Percentiles rank a stretch among this genome's conserved stretches.
These are phyloP conservation scores for Asterella californica DNA, from an alignment of 225 moss, liverwort and hornwort species.

Conservation along the genomic window DNA sequence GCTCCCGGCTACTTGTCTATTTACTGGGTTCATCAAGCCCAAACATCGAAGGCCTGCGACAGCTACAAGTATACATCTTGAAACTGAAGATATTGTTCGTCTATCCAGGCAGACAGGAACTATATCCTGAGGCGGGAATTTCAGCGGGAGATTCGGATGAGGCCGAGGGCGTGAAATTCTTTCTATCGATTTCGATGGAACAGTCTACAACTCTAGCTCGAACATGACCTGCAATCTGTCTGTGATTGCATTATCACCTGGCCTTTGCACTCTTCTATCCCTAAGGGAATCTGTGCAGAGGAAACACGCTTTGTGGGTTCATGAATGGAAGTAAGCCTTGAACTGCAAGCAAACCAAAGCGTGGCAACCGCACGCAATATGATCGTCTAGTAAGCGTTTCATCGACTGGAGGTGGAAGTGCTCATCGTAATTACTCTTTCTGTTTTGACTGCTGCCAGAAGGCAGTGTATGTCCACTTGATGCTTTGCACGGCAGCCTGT, in stretches of 20 bases:
- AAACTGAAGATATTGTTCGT: background rate
- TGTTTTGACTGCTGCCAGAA: constrained; percentile 62
- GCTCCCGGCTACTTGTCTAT: background rate
- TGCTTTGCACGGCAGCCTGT: constrained; percentile 75
- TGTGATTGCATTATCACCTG: too few species aligned
- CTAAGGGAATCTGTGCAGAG: too few species aligned
- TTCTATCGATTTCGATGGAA: too few species aligned
- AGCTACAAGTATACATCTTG: background rate
- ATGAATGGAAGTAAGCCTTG: background rate
- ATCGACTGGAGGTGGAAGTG: background rate
- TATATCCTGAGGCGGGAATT: too few species aligned
- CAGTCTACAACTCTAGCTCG: too few species aligned
- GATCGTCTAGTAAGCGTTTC: too few species aligned
- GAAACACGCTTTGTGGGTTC: too few species aligned
- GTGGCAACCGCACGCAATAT: background rate
- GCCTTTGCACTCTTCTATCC: too few species aligned
- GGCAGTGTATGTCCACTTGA: constrained; percentile 91
- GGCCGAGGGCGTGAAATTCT: too few species aligned
- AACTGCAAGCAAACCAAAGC: background rate
- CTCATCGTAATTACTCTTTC: constrained; percentile 46
- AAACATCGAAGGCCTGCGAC: background rate
- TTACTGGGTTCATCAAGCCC: background rate
- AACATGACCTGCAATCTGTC: too few species aligned
- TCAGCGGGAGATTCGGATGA: too few species aligned
- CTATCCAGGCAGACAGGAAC: too few species aligned